phyloP scores from a whole-genome alignment of 805 yeast species.

The Kazachstania psychrophila region DNA sequence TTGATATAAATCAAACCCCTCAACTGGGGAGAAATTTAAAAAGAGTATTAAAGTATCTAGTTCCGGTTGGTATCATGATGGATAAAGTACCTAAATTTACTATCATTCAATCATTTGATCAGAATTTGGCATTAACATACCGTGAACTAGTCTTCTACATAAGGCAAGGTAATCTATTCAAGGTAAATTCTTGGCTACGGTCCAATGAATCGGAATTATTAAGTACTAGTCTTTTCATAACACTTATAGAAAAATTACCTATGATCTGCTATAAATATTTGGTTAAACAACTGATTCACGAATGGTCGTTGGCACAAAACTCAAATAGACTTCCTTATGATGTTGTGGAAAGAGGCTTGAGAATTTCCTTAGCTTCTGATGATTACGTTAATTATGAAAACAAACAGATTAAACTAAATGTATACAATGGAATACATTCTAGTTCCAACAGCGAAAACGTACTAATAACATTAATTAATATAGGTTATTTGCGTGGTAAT shows the following conservation, averaged over 20 bases:
- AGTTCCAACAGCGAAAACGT: constrained; percentile 22
- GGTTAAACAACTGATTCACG: constrained; percentile 14
- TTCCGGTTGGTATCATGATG: constrained; percentile 45
- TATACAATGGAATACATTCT: constrained; percentile 20
- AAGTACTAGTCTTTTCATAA: constrained; percentile 26
- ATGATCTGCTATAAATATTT: constrained; percentile 36
- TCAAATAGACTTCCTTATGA: constrained; percentile 24
- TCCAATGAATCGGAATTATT: constrained; percentile 27
- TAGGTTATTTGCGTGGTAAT: constrained; percentile 27
- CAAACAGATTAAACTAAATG: constrained; percentile 3
- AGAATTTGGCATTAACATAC: constrained; percentile 30
- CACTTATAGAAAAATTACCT: constrained; percentile 35
- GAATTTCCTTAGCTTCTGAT: constrained; percentile 14
- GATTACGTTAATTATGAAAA: background rate
- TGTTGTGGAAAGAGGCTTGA: constrained; percentile 13
- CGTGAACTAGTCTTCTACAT: constrained; percentile 32
- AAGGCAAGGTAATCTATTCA: constrained; percentile 35
- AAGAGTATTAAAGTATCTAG: constrained; percentile 37
- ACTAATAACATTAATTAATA: constrained; percentile 24
- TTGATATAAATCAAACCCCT: constrained; percentile 2
- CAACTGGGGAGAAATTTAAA: constrained; percentile 18
- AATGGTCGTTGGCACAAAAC: constrained; percentile 12
- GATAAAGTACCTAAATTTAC: constrained; percentile 42
- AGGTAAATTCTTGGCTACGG: constrained; percentile 29
- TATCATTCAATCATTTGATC: constrained; percentile 18